Evolutionary conservation across 2,329 filamentous ascomycete species (phyloP).

Genomic region (Calonectria multiphialidica): DNA sequence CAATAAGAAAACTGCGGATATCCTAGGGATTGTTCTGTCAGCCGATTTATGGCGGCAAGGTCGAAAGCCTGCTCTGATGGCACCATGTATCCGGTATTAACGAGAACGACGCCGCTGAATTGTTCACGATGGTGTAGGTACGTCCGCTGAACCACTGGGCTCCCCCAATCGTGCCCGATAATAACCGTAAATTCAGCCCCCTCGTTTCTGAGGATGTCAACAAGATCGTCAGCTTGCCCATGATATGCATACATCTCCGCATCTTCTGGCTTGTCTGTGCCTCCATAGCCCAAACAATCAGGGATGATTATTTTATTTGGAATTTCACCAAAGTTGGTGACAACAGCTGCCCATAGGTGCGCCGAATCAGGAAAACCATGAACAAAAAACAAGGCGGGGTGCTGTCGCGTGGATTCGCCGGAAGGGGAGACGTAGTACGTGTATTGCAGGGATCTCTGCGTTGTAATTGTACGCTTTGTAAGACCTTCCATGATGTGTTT

Average conservation of each 20-base stretch:
- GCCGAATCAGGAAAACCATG: conserved; percentile 29
- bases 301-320: conserved; percentile 28
- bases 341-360: conserved; percentile 21
- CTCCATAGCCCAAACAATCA: conserved; percentile 23
- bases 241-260: conserved; percentile 14
- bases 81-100: conserved; percentile 25
- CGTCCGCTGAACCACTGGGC: conserved; percentile 6
- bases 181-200: neutral
- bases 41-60: conserved; percentile 11
- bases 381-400: conserved; percentile 23
- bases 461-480: neutral
- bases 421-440: conserved; percentile 10
- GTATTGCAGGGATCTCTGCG: conserved; percentile 12
- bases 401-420: neutral
- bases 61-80: conserved; percentile 20
- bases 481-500: conserved; percentile 11
- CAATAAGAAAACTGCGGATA: conserved; percentile 28
- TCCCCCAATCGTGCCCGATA: conserved; percentile 29
- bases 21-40: neutral
- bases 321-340: neutral
- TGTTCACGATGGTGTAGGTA: conserved; percentile 17
- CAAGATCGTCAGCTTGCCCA: conserved; percentile 23
- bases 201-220: conserved; percentile 16
- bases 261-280: conserved; percentile 21
- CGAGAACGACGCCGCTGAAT: conserved; percentile 16